phyloP scores from a whole-genome alignment of 164 flowering plant species.

The Nelumbo lutea region DNA sequence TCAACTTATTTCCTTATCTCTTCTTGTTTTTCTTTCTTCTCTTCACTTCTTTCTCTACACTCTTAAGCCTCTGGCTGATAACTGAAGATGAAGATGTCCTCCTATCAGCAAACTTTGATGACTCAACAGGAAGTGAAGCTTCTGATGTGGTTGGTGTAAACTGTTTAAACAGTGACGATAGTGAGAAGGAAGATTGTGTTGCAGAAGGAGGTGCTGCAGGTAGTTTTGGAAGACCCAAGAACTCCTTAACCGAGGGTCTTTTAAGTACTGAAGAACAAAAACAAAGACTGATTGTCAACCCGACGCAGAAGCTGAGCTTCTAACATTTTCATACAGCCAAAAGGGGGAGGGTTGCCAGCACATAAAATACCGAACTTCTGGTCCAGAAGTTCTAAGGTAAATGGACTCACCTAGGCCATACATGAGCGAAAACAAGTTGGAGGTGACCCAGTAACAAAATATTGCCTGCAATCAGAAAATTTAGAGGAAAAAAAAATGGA shows the following conservation, averaged over 20 bases:
- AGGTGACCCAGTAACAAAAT: slow-evolving; percentile 70
- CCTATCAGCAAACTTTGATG: slow-evolving; percentile 1
- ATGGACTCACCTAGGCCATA: slow-evolving; percentile 54
- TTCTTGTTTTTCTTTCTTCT: slow-evolving; percentile 12
- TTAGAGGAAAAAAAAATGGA: no score
- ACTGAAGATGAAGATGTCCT: slow-evolving; percentile 12
- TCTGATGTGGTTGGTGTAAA: slow-evolving; percentile 2
- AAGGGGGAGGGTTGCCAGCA: neutral
- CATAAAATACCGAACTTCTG: neutral
- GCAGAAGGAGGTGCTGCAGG: slow-evolving; percentile 10
- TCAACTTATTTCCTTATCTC: neutral
- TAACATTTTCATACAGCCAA: neutral
- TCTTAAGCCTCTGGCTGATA: slow-evolving; percentile 15
- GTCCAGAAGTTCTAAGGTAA: neutral
- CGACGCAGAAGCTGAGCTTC: no score
- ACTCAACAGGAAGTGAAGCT: neutral
- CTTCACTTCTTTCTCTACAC: slow-evolving; percentile 17
- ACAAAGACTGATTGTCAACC: neutral
- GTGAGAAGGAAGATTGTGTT: slow-evolving; percentile 3
- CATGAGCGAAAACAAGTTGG: slow-evolving; percentile 48
- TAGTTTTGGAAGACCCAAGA: slow-evolving; percentile 17
- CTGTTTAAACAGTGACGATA: slow-evolving; percentile 4
- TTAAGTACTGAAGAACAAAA: slow-evolving; percentile 12
- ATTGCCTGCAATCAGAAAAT: slow-evolving; percentile 47
- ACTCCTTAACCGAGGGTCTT: slow-evolving; percentile 15